A percentile compares a stretch with the other conserved stretches of the same genome.
These are phyloP conservation scores for Geranomyces variabilis DNA, from an alignment of 192 early-diverging fungal genomes.

Conservation along the genomic window DNA sequence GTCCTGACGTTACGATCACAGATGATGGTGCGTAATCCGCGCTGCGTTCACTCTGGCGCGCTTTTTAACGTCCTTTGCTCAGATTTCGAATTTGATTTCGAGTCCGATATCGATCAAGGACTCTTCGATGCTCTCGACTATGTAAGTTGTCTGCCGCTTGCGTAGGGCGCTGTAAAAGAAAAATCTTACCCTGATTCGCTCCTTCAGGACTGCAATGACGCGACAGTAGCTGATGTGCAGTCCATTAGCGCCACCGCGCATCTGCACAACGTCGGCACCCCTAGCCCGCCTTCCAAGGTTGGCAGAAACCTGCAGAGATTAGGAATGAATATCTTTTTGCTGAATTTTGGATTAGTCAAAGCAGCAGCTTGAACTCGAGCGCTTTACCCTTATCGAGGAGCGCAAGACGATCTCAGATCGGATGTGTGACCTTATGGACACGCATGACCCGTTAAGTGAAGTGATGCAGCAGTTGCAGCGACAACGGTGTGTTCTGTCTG, in stretches of 20 bases:
- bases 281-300: no score
- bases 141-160: neutral
- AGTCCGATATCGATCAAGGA: slow-evolving; percentile 7
- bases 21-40: no score
- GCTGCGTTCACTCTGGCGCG: no score
- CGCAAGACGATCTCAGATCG: slow-evolving; percentile 19
- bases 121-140: neutral
- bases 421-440: slow-evolving; percentile 18
- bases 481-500: neutral
- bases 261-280: no score
- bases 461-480: slow-evolving; percentile 2
- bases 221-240: no score
- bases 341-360: slow-evolving; percentile 3
- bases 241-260: no score
- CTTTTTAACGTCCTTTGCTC: no score
- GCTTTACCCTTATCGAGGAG: slow-evolving; percentile 11
- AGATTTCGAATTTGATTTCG: neutral
- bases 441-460: neutral
- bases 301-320: no score
- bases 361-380: slow-evolving; percentile 4
- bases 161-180: neutral
- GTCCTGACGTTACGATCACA: no score
- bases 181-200: neutral
- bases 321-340: no score
- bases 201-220: no score